A percentile compares a stretch with the other conserved stretches of the same genome.
These are phyloP conservation scores for Brassica incana DNA, from an alignment of 345 rosid genomes.

Conservation along the genomic window DNA sequence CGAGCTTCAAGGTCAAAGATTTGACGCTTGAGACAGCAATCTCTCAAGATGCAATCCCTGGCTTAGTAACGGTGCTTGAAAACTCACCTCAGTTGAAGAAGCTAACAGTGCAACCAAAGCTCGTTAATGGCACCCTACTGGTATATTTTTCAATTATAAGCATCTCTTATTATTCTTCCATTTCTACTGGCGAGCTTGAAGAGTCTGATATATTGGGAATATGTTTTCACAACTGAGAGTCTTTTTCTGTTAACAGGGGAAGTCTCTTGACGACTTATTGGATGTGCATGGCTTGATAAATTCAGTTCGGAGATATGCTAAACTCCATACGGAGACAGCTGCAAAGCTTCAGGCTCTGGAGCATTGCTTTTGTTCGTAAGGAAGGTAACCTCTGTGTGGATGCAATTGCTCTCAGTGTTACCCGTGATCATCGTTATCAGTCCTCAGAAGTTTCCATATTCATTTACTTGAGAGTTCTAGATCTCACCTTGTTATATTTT, in stretches of 20 bases:
- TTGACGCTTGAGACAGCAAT: conserved; percentile 9
- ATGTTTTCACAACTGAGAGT: neutral
- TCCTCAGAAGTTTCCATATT: neutral
- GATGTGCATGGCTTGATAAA: neutral
- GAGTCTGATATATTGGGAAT: neutral
- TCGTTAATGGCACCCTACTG: neutral
- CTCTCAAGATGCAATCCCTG: neutral
- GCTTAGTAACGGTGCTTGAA: neutral
- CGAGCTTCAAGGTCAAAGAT: neutral
- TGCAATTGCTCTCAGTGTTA: neutral
- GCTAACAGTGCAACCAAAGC: neutral
- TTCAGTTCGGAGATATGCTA: neutral
- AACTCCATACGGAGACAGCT: neutral
- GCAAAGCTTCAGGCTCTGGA: neutral
- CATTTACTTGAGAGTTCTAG: neutral
- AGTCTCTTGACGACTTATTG: neutral
- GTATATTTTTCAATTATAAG: neutral
- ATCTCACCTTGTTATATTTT: neutral
- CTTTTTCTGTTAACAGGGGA: neutral
- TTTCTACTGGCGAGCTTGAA: neutral
- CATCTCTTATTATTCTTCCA: neutral
- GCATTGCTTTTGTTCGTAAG: neutral
- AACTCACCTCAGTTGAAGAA: neutral
- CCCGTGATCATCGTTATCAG: neutral
- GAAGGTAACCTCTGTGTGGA: neutral